Evolutionary conservation across 2,329 filamentous ascomycete species (phyloP), one percentile per base, ranked within the genome.

Genomic region (Byssochlamys sp.): DNA sequence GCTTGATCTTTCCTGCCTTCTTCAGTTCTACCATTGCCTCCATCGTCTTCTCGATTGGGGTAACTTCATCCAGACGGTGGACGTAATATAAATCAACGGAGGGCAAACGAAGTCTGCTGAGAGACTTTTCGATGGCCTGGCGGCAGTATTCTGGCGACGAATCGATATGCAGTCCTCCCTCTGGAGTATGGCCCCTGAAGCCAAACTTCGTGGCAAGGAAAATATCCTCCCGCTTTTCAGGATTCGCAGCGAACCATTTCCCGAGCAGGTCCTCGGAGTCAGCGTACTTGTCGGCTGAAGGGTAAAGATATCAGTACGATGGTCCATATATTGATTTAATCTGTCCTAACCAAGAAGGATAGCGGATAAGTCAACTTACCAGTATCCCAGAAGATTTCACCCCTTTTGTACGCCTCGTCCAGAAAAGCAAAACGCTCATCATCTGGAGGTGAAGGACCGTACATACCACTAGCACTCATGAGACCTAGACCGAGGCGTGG

Each of bases 131-230:
- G 54, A 73, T 75, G 3, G 72, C 71, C 39, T 71, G 59, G 53
- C 73, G 71, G 48, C 67, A 67, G 59, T 78, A 76, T 50, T 72
- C 73, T 0, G 69, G 67, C 6, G 67, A 69, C 31, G 65, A 70
- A 57, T 73, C 62, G 25, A 74, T 62, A 10, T 63, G 57, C 6
- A 51, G 52, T n/a, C 54, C 55, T 11, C 58, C 60, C 52, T 57
- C 25, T n/a, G 35, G n/a, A 1, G 53, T 33, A 1, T 35, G n/a
- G 2, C 56, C 60, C 53, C 50, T 62, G 67, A 65, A 31, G 12
- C 68, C 77, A 58, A 78, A 80, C 60, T 81, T 80, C 28, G 77
- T 78, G 1, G 76, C 74, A 2, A 81, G 67, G 64, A 81, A 80
- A 59, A 81, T 76, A 53, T 80, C 67, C 26, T 75, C 63, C 0